phyloP scores from a whole-genome alignment of 495 filamentous ascomycete species.

The Xylaria flabelliformis region DNA sequence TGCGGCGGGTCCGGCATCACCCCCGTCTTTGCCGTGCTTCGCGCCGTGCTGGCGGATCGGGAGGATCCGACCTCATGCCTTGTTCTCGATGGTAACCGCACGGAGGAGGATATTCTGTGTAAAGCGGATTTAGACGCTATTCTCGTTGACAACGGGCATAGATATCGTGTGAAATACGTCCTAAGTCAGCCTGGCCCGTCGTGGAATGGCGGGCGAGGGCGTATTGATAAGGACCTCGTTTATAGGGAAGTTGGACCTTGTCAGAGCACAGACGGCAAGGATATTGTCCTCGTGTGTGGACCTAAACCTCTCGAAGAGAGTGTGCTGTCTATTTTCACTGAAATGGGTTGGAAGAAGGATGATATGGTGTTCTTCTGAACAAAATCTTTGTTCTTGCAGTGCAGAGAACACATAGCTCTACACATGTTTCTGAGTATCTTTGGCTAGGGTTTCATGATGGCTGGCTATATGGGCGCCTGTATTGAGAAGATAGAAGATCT shows the following conservation, averaged over 20 bases:
- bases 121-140: conserved; percentile 75
- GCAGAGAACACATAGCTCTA: background rate
- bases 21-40: conserved; percentile 87
- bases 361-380: conserved; percentile 85
- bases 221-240: conserved; percentile 69
- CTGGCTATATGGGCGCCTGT: background rate
- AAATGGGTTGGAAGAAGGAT: conserved; percentile 77
- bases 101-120: conserved; percentile 84
- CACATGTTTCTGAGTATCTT: background rate
- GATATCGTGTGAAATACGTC: conserved; percentile 73
- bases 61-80: conserved; percentile 59
- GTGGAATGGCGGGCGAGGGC: conserved; percentile 76
- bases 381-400: background rate
- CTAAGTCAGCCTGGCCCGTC: conserved; percentile 66
- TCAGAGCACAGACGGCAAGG: conserved; percentile 45
- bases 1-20: conserved; percentile 91
- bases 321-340: conserved; percentile 65
- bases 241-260: conserved; percentile 61
- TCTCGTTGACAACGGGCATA: conserved; percentile 54
- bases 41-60: conserved; percentile 68
- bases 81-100: conserved; percentile 81
- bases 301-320: conserved; percentile 79
- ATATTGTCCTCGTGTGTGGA: conserved; percentile 84
- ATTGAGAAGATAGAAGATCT: background rate
- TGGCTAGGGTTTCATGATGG: background rate